Evolutionary conservation across 441 rosid genomes (phyloP).

Genomic region (Gossypium gossypioides): DNA sequence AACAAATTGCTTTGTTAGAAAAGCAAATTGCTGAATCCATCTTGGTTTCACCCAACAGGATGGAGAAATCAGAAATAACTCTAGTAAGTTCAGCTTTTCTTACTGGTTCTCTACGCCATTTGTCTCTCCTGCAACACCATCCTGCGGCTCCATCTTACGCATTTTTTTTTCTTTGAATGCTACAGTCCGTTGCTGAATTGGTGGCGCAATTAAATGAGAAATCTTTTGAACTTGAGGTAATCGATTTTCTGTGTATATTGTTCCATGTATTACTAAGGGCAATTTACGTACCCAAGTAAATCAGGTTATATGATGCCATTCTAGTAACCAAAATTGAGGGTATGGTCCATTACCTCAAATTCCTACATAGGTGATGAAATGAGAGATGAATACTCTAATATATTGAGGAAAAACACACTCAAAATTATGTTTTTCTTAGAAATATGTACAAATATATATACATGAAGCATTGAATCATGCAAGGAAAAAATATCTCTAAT

Average conservation of each 20-base stretch:
- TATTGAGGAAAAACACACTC: not conserved
- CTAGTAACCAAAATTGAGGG: not conserved
- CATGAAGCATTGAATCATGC: not conserved
- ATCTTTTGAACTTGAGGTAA: constrained; percentile 95
- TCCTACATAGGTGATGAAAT: not conserved
- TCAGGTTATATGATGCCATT: not conserved
- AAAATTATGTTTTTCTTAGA: not conserved
- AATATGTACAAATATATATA: not conserved
- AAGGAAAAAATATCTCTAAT: not conserved
- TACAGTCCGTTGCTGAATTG: constrained; percentile 74
- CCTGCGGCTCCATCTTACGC: constrained; percentile 15
- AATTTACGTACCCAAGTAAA: not conserved
- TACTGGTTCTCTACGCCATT: constrained; percentile 2
- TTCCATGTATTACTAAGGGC: not conserved
- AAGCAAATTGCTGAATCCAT: constrained; percentile 66
- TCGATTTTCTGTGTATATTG: constrained; percentile 17
- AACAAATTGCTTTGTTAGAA: constrained; percentile 66
- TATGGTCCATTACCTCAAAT: not conserved
- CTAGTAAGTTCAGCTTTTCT: constrained; percentile 34
- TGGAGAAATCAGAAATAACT: constrained; percentile 55
- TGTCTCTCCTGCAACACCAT: constrained; percentile 4
- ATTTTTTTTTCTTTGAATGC: constrained; percentile 9
- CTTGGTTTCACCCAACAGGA: constrained; percentile 41
- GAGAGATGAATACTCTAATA: not conserved
- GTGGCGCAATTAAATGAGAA: constrained; percentile 74